Percentiles rank a stretch among this genome's conserved stretches.
Evolutionary conservation across 805 yeast species (phyloP).

Genomic region (Yamadazyma paraphyllophila): DNA sequence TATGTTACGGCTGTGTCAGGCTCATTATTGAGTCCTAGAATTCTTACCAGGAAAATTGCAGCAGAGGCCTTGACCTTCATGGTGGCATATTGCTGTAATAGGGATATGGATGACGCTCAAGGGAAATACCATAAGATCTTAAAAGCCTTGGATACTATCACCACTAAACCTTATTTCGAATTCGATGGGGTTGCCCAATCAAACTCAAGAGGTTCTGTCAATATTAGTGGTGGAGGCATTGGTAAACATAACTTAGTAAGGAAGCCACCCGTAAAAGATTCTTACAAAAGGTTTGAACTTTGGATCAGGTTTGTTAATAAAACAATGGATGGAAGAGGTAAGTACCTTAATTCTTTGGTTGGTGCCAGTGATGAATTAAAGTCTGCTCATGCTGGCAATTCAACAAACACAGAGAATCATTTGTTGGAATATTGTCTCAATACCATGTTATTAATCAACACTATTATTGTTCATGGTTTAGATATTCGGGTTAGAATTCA

Average conservation of each 20-base stretch:
- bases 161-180: constrained; percentile 37
- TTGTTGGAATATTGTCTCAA: constrained; percentile 69
- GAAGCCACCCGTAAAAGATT: constrained; percentile 33
- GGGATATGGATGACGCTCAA: constrained; percentile 24
- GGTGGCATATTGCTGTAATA: constrained; percentile 38
- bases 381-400: constrained; percentile 41
- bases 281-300: constrained; percentile 56
- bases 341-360: constrained; percentile 78
- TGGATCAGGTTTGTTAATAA: constrained; percentile 69
- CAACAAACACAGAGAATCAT: constrained; percentile 51
- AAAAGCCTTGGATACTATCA: constrained; percentile 48
- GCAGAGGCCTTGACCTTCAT: constrained; percentile 66
- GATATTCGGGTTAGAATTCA: constrained; percentile 50
- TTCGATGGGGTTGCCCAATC: constrained; percentile 20
- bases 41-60: constrained; percentile 74
- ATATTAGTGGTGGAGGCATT: constrained; percentile 22
- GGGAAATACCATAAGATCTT: constrained; percentile 57
- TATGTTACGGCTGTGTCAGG: constrained; percentile 63
- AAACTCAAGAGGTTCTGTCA: constrained; percentile 23
- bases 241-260: constrained; percentile 32
- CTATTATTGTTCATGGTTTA: constrained; percentile 50
- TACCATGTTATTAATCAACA: constrained; percentile 67
- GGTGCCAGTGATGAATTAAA: constrained; percentile 87
- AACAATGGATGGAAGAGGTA: constrained; percentile 82
- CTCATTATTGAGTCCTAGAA: constrained; percentile 70